Evolutionary conservation across 2,329 filamentous ascomycete species (phyloP).

Genomic region (Phialophora expanda): DNA sequence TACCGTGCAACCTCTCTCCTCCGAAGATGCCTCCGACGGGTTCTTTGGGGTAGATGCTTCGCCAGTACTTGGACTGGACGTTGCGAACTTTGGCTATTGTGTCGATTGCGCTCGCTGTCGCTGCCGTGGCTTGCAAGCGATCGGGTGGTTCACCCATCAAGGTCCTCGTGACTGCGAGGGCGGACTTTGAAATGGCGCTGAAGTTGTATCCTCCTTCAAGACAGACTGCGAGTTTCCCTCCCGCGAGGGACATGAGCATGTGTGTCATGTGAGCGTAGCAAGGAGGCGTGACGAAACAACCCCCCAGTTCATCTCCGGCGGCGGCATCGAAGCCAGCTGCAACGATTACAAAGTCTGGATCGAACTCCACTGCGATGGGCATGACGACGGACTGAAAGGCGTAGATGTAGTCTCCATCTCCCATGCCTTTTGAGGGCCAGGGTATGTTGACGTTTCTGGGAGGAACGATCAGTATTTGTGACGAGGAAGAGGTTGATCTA

Average conservation of each 20-base stretch:
- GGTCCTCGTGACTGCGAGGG: slow-evolving; percentile 86
- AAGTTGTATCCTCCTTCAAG: slow-evolving; percentile 97
- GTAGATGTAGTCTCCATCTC: slow-evolving; percentile 92
- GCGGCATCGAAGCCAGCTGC: slow-evolving; percentile 96
- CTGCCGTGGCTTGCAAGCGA: slow-evolving; percentile 54
- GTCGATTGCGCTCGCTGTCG: slow-evolving; percentile 59
- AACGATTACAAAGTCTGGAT: slow-evolving; percentile 92
- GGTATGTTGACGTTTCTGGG: slow-evolving; percentile 69
- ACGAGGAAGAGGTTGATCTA: not conserved
- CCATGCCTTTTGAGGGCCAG: slow-evolving; percentile 76
- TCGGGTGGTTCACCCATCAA: slow-evolving; percentile 94
- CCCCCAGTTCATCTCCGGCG: slow-evolving; percentile 87
- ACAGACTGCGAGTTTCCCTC: slow-evolving; percentile 88
- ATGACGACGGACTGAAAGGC: slow-evolving; percentile 96
- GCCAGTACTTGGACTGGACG: slow-evolving; percentile 75
- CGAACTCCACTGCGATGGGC: slow-evolving; percentile 91
- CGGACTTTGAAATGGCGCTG: slow-evolving; percentile 87
- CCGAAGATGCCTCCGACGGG: slow-evolving; percentile 58
- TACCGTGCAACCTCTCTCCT: slow-evolving; percentile 69
- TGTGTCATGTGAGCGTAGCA: slow-evolving; percentile 99
- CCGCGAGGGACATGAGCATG: slow-evolving; percentile 94
- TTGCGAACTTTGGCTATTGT: slow-evolving; percentile 63
- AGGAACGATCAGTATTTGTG: slow-evolving; percentile 28
- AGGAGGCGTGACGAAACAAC: slow-evolving; percentile 85
- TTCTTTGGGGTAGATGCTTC: slow-evolving; percentile 76